Evolutionary conservation across 441 rosid species (phyloP).

Genomic region (Erysimum cheiri): DNA sequence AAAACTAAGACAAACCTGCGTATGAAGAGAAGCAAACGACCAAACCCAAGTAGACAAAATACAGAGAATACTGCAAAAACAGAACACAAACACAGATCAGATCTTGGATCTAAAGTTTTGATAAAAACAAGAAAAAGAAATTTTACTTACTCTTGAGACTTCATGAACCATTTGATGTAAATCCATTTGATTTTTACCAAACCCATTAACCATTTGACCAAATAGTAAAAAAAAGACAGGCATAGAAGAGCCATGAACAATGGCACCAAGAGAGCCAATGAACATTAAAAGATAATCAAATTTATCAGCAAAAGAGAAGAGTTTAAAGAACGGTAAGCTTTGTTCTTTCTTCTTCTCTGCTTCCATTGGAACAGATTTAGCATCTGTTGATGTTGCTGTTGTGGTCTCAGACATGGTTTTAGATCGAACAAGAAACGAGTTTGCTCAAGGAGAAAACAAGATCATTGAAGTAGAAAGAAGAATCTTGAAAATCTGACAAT

Average conservation of each 20-base stretch:
- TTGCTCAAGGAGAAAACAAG: constrained; percentile 30
- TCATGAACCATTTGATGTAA: constrained; percentile 85
- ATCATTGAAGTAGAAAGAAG: constrained; percentile 24
- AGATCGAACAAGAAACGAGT: constrained; percentile 22
- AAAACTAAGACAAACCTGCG: constrained; percentile 76
- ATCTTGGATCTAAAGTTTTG: constrained; percentile 57
- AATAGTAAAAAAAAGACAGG: constrained; percentile 91
- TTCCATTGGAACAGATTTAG: constrained; percentile 60
- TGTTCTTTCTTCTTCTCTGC: constrained; percentile 95
- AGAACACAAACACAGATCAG: constrained; percentile 36
- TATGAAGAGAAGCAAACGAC: constrained; percentile 95
- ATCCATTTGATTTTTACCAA: constrained; percentile 94
- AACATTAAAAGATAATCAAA: constrained; percentile 80
- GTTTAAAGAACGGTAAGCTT: constrained; percentile 86
- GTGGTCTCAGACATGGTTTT: constrained; percentile 63
- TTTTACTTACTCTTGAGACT: constrained; percentile 69
- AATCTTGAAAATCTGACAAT: constrained; percentile 46
- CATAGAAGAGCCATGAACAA: constrained; percentile 96
- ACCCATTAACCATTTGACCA: constrained; percentile 97
- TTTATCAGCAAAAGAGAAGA: constrained; percentile 93
- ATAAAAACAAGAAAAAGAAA: neutral
- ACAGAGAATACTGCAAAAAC: constrained; percentile 82
- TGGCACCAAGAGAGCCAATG: constrained; percentile 84
- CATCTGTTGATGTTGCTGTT: constrained; percentile 57
- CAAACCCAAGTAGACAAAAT: constrained; percentile 93